Evolutionary conservation across 2,329 filamentous ascomycete genomes (phyloP).

Genomic region (Diaporthe nobilis): DNA sequence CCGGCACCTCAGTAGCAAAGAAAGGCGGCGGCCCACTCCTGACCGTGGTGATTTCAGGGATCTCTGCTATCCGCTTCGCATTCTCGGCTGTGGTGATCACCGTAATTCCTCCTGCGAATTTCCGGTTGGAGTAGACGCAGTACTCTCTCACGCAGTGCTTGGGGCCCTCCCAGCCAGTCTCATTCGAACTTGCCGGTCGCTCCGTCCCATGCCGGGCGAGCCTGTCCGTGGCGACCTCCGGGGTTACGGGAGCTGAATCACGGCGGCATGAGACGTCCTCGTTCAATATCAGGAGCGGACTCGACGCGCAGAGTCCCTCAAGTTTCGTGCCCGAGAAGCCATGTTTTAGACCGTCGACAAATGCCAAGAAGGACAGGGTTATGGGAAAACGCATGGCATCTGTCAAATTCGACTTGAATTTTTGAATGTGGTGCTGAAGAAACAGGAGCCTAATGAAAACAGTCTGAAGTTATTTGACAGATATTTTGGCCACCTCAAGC

Average conservation of each 20-base stretch:
- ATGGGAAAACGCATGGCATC: slow-evolving; percentile 15
- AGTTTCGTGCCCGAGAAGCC: not conserved
- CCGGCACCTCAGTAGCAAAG: slow-evolving; percentile 41
- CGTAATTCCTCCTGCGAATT: slow-evolving; percentile 42
- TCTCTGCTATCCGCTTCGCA: slow-evolving; percentile 34
- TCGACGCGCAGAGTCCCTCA: not conserved
- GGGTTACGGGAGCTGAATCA: not conserved
- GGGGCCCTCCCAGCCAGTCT: slow-evolving; percentile 35
- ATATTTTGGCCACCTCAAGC: not conserved
- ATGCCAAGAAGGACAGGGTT: not conserved
- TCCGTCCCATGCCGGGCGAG: not conserved
- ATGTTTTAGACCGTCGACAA: slow-evolving; percentile 5
- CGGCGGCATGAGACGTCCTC: not conserved
- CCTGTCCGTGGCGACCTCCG: not conserved
- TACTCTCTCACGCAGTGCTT: slow-evolving; percentile 43
- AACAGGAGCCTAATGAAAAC: not conserved
- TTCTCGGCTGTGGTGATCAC: slow-evolving; percentile 43
- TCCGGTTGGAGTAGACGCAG: slow-evolving; percentile 43
- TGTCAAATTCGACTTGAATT: not conserved
- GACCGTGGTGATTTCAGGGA: slow-evolving; percentile 23
- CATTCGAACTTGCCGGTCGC: slow-evolving; percentile 9
- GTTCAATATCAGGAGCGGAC: not conserved
- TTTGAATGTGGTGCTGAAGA: not conserved
- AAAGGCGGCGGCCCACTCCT: slow-evolving; percentile 28
- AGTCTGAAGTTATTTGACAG: not conserved